Evolutionary conservation across 176 grass and related monocot species (phyloP).

Genomic region (Rhynchospora breviuscula): DNA sequence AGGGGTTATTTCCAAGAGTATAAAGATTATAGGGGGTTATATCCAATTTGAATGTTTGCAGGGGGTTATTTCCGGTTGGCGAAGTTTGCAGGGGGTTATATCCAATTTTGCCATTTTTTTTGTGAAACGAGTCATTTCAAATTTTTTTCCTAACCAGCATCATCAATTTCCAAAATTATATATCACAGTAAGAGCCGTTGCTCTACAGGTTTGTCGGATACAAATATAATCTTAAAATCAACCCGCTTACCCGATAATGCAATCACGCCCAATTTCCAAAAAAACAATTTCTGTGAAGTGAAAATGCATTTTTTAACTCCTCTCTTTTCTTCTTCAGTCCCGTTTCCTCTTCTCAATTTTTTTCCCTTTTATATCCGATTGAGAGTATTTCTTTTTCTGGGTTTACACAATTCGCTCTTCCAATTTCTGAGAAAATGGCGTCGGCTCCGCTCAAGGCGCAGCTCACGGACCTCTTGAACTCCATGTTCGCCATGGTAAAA

Average conservation of each 20-base stretch:
- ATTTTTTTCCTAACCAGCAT: neutral
- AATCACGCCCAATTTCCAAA: no score
- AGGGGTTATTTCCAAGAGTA: no score
- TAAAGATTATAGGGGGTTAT: no score
- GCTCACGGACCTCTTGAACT: conserved; percentile 41
- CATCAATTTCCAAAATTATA: neutral
- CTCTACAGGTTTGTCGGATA: neutral
- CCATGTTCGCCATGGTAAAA: conserved; percentile 49
- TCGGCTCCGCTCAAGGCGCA: conserved; percentile 42
- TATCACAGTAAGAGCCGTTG: neutral
- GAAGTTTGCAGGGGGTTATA: no score
- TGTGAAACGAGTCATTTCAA: neutral
- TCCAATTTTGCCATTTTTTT: no score
- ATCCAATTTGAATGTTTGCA: no score
- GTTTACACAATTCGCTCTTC: neutral
- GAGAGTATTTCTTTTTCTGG: neutral
- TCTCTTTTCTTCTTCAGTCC: neutral
- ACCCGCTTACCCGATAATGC: neutral
- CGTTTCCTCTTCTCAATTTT: neutral
- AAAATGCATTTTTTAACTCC: neutral
- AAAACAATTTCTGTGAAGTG: no score
- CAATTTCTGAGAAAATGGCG: conserved; percentile 32
- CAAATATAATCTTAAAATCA: neutral
- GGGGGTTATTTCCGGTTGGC: no score
- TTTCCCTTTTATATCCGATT: neutral